These are phyloP conservation scores for Linderina pennispora DNA, from an alignment of 192 early-diverging fungal species.

Conservation along the genomic window DNA sequence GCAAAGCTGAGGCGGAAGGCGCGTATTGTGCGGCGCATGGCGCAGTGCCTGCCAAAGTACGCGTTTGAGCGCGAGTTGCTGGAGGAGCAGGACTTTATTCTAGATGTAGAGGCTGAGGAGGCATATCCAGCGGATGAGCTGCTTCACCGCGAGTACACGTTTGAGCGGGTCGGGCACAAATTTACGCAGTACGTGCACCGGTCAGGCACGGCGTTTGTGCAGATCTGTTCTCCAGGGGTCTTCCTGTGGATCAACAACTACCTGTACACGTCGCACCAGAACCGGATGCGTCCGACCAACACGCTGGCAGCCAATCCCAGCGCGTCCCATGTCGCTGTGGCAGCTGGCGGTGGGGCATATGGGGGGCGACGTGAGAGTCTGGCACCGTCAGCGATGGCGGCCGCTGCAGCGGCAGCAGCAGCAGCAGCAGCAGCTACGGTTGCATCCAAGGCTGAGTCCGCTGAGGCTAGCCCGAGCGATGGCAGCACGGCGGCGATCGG, in stretches of 20 bases:
- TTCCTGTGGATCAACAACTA: conserved; percentile 90
- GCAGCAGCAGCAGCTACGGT: no score
- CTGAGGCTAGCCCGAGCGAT: no score
- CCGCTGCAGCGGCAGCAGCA: no score
- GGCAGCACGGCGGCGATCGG: no score
- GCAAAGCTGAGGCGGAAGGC: not conserved
- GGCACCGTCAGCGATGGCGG: no score
- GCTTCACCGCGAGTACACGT: conserved; percentile 53
- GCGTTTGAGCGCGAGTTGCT: conserved; percentile 80
- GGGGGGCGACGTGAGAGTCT: no score
- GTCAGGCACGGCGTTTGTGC: conserved; percentile 87
- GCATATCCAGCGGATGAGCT: conserved; percentile 63
- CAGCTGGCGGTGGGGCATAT: no score
- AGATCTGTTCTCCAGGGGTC: conserved; percentile 66
- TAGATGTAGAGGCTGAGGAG: conserved; percentile 88
- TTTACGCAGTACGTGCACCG: conserved; percentile 89
- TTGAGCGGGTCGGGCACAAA: conserved; percentile 34
- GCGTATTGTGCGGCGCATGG: conserved; percentile 11
- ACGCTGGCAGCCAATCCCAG: no score
- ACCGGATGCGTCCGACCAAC: conserved; percentile 12
- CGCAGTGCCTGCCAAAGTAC: conserved; percentile 41
- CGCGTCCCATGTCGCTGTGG: no score
- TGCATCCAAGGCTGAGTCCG: no score
- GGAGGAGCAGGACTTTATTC: conserved; percentile 72
- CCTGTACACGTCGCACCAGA: conserved; percentile 45